These are phyloP conservation scores for Fusarium hainanense DNA, from an alignment of 2,329 filamentous ascomycete species.

Conservation along the genomic window DNA sequence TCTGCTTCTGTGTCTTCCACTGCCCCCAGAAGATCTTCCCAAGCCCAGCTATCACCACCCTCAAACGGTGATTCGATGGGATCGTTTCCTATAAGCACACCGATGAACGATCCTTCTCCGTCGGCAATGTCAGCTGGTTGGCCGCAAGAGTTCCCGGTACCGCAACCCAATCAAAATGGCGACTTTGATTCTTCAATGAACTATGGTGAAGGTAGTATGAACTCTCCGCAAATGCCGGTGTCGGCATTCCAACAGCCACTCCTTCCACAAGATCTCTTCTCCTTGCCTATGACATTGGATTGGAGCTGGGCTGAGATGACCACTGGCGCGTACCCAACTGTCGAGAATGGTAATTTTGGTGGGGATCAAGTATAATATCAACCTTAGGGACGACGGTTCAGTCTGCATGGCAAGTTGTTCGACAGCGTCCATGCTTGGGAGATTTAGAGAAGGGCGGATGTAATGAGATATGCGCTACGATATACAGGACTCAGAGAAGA, in stretches of 20 bases:
- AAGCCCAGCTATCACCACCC: constrained; percentile 46
- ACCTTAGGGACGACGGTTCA: constrained; percentile 2
- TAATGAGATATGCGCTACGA: constrained; percentile 45
- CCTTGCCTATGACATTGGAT: constrained; percentile 94
- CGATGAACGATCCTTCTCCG: constrained; percentile 57
- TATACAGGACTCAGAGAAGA: constrained; percentile 13
- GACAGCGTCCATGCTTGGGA: neutral
- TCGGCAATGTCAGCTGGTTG: constrained; percentile 58
- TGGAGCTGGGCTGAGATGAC: constrained; percentile 83
- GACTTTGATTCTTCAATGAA: constrained; percentile 58
- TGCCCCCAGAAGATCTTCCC: constrained; percentile 26
- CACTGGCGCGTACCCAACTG: constrained; percentile 71
- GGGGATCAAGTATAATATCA: constrained; percentile 23
- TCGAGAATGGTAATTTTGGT: constrained; percentile 70
- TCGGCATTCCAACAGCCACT: constrained; percentile 81
- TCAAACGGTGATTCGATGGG: constrained; percentile 40
- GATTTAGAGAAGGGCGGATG: constrained; percentile 2
- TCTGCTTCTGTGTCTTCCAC: constrained; percentile 9
- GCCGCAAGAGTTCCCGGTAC: constrained; percentile 58
- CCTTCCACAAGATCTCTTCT: constrained; percentile 92
- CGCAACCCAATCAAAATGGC: constrained; percentile 48
- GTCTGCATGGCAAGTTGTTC: constrained; percentile 24
- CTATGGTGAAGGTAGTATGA: constrained; percentile 54
- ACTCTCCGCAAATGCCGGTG: constrained; percentile 49
- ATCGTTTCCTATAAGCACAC: constrained; percentile 40